Conservation (phyloP, 2,329 filamentous ascomycete genomes). For the Xylaria sp. region DNA sequence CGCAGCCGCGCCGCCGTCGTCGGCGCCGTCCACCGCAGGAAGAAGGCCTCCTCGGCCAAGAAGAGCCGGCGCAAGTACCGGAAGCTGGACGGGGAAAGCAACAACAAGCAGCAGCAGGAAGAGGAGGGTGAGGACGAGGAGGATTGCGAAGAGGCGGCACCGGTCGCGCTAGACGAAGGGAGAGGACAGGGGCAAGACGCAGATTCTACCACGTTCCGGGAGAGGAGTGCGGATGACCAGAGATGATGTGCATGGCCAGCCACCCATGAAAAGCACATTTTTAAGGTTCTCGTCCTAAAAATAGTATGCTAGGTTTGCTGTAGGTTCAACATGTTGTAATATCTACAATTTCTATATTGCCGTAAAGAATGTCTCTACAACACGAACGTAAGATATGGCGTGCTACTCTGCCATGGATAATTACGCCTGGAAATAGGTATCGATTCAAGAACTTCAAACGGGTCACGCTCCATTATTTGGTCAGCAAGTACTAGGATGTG, state of each 20-base stretch:
- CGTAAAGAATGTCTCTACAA: not conserved
- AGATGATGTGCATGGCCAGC: too few species aligned
- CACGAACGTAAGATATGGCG: not conserved
- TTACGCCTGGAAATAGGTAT: not conserved
- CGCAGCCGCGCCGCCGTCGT: constrained; percentile 68
- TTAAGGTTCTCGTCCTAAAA: too few species aligned
- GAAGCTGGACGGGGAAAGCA: constrained; percentile 56
- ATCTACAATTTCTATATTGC: not conserved
- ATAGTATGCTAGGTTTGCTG: too few species aligned
- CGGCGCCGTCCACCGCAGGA: constrained; percentile 64
- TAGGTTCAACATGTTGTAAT: too few species aligned
- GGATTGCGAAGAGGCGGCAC: constrained; percentile 6
- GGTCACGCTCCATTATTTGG: constrained; percentile 26
- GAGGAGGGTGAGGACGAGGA: constrained; percentile 31
- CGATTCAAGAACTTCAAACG: not conserved
- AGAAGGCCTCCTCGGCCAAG: constrained; percentile 75
- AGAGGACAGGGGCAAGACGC: too few species aligned
- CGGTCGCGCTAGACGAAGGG: too few species aligned
- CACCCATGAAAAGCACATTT: too few species aligned
- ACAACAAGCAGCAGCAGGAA: constrained; percentile 16
- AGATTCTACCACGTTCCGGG: too few species aligned
- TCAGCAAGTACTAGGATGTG: constrained; percentile 22
- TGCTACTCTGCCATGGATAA: not conserved
- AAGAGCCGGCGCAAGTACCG: constrained; percentile 83
- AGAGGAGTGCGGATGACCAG: too few species aligned